phyloP scores from a whole-genome alignment of 441 rosid genomes.

The Arabidopsis lyrata region DNA sequence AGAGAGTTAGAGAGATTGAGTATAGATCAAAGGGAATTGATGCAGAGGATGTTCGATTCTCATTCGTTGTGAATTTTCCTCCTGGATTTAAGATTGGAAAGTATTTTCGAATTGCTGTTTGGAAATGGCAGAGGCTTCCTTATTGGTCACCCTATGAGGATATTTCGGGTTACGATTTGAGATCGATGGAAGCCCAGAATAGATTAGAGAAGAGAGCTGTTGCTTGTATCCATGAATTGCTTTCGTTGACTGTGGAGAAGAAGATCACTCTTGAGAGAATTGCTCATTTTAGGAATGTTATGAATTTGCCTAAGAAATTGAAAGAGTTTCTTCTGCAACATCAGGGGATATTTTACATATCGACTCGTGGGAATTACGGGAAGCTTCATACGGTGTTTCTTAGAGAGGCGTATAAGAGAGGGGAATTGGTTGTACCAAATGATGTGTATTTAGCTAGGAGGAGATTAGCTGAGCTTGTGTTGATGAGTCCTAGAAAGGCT shows the following conservation, averaged over 20 bases:
- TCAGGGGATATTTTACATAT: slow-evolving; percentile 90
- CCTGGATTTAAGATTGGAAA: slow-evolving; percentile 95
- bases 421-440: slow-evolving; percentile 82
- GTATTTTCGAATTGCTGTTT: slow-evolving; percentile 84
- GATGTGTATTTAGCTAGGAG: slow-evolving; percentile 84
- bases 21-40: slow-evolving; percentile 79
- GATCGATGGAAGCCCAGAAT: slow-evolving; percentile 91
- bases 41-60: slow-evolving; percentile 85
- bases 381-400: slow-evolving; percentile 91
- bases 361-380: slow-evolving; percentile 92
- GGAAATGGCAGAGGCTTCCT: slow-evolving; percentile 96
- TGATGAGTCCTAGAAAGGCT: slow-evolving; percentile 76
- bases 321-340: slow-evolving; percentile 88
- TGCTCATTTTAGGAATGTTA: slow-evolving; percentile 80
- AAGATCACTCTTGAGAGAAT: slow-evolving; percentile 90
- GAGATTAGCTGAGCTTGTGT: slow-evolving; percentile 77
- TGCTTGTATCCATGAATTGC: slow-evolving; percentile 82
- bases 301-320: slow-evolving; percentile 81
- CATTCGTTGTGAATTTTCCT: slow-evolving; percentile 81
- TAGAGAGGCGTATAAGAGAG: slow-evolving; percentile 78
- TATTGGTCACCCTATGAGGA: slow-evolving; percentile 97
- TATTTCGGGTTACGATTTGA: slow-evolving; percentile 79
- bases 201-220: slow-evolving; percentile 94
- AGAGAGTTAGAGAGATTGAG: slow-evolving; percentile 80
- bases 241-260: slow-evolving; percentile 83